Conservation (phyloP, 106 monocot genomes). For the Triglochin maritima region DNA sequence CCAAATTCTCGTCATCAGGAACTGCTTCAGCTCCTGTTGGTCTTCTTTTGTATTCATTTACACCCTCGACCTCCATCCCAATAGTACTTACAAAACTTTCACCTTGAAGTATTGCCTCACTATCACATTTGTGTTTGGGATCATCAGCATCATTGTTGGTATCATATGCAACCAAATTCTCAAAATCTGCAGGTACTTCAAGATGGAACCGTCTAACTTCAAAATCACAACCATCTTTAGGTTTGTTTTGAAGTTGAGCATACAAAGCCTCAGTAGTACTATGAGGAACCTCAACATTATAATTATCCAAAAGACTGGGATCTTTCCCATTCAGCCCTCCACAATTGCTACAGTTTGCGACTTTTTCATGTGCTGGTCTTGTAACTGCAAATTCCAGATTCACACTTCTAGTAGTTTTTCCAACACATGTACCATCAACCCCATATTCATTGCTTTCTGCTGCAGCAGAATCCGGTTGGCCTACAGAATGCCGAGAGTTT, state of each 20-base stretch:
- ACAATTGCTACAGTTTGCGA: background rate
- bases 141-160: background rate
- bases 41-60: background rate
- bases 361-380: conserved; percentile 3
- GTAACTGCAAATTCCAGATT: background rate
- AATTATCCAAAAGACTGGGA: background rate
- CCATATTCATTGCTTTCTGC: background rate
- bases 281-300: background rate
- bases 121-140: too few relatives aligned
- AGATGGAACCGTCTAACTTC: background rate
- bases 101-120: background rate
- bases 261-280: background rate
- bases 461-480: conserved; percentile 1
- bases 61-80: background rate
- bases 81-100: background rate
- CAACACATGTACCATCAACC: background rate
- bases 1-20: background rate
- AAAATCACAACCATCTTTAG: background rate
- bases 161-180: background rate
- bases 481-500: conserved; percentile 10
- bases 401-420: background rate
- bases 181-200: background rate
- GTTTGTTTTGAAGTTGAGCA: background rate
- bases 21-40: background rate
- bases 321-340: background rate